Evolutionary conservation across 257 asterid genomes (phyloP).

Genomic region (Prunella vulgaris): DNA sequence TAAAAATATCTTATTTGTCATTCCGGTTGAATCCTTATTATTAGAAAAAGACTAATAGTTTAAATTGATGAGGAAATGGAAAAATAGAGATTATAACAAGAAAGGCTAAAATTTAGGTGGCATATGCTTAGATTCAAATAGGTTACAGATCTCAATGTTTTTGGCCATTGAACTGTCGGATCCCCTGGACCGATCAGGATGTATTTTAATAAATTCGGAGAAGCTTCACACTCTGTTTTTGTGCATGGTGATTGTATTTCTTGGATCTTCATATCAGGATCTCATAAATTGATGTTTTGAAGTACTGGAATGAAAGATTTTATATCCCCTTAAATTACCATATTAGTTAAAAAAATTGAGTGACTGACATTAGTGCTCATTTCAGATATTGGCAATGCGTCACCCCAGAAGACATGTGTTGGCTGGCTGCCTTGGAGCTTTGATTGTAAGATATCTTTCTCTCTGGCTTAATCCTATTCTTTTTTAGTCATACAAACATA

Average conservation of each 20-base stretch:
- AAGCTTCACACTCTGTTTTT: neutral
- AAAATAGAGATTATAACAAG: neutral
- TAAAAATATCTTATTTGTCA: neutral
- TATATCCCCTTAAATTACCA: neutral
- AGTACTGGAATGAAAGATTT: neutral
- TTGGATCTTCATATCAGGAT: constrained; percentile 1
- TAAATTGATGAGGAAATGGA: neutral
- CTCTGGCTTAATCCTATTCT: neutral
- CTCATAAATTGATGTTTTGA: neutral
- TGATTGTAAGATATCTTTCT: constrained; percentile 57
- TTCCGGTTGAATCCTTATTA: neutral
- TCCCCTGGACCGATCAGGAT: neutral
- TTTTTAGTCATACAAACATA: constrained; percentile 6
- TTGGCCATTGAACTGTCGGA: neutral
- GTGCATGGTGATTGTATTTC: neutral
- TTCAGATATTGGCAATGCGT: constrained; percentile 95
- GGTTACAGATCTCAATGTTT: neutral
- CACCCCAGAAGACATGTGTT: constrained; percentile 91
- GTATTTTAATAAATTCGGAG: neutral
- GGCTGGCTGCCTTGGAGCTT: constrained; percentile 90
- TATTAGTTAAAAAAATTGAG: neutral
- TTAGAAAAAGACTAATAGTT: neutral
- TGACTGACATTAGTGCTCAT: constrained; percentile 12
- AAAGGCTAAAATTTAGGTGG: neutral
- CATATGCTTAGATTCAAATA: neutral